Evolutionary conservation across 176 grass and related monocot genomes (phyloP), one percentile per base, ranked within the genome.

Genomic region (Phoenix dactylifera): DNA sequence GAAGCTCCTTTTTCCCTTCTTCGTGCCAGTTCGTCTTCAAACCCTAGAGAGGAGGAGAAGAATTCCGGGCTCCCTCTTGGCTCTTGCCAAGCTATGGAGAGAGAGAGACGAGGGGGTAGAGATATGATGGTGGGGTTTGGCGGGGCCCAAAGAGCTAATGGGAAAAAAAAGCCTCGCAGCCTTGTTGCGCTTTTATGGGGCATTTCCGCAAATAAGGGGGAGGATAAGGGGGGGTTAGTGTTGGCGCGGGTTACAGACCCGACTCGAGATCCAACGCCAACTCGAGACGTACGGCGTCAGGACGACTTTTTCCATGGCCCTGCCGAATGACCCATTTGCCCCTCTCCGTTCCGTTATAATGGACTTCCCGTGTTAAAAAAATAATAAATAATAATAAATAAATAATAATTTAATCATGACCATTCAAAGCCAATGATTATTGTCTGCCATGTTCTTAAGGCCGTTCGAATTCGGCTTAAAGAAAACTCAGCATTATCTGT

Each of bases 131-230:
- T 12, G 82, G 83, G 80, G 0, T 65, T 74, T 58, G 17, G 76
- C 63, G 59, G 77, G 77, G 3, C 75, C 77, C 14, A 4, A 1
- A 20, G 18, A 61, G 70, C 68, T 79, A 35, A 53, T 64, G 68
- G 20, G 0, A 20, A 20, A 20, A 67, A 69, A 67, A 84, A 44
- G 77, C 60, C 52, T 28, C 30, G 32, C 9, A 44, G 10, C 7
- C 54, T 75, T 74, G 82, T 74, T 93, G 65, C 88, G 57, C 88
- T 87, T 93, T 92, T 81, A 0, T n/a, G 16, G 72, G 83, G 70
- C 35, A 77, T 7, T 9, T 1, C 4, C 24, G 88, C 80, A 54
- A 74, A 69, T 78, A 58, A 44, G 12, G 3, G 19, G 3, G 14
- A 2, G 73, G 77, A 72, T 76, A 71, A 72, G 71, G 20, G 19